These are phyloP conservation scores for Chalciporus piperatoides DNA, from an alignment of 1,284 basidiomycete genomes.

Conservation along the genomic window DNA sequence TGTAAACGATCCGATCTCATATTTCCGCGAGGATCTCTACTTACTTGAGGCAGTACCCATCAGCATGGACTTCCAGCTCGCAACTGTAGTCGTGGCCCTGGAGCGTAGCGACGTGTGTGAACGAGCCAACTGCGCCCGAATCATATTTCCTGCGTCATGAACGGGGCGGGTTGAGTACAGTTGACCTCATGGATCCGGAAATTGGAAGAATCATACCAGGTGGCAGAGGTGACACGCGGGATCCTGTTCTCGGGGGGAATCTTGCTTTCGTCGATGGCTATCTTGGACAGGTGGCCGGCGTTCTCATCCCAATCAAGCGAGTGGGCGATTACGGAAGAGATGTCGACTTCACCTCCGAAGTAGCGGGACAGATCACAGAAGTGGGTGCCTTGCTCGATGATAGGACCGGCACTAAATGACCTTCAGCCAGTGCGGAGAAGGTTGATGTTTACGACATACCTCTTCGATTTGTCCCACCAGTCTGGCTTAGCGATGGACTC, in stretches of 20 bases:
- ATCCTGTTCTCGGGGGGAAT: conserved; percentile 79
- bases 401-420: conserved; percentile 69
- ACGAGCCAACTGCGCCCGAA: conserved; percentile 85
- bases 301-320: conserved; percentile 90
- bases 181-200: conserved; percentile 18
- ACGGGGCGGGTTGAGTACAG: conserved; percentile 15
- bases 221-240: conserved; percentile 75
- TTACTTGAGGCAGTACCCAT: conserved; percentile 81
- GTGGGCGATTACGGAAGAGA: conserved; percentile 78
- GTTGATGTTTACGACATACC: conserved; percentile 36
- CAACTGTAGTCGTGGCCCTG: conserved; percentile 91
- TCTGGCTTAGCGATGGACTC: conserved; percentile 86
- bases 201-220: conserved; percentile 50
- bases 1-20: conserved; percentile 11
- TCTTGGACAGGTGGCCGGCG: conserved; percentile 81
- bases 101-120: conserved; percentile 84
- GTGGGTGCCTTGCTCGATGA: conserved; percentile 96
- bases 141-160: conserved; percentile 75
- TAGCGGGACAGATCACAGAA: conserved; percentile 91
- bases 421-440: conserved; percentile 3
- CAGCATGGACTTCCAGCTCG: conserved; percentile 88
- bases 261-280: conserved; percentile 75
- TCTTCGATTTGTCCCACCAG: conserved; percentile 98
- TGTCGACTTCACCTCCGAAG: conserved; percentile 96
- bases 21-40: conserved; percentile 10